Evolutionary conservation across 1,139 yeast genomes (phyloP).

Genomic region (Nematodospora anomalae): DNA sequence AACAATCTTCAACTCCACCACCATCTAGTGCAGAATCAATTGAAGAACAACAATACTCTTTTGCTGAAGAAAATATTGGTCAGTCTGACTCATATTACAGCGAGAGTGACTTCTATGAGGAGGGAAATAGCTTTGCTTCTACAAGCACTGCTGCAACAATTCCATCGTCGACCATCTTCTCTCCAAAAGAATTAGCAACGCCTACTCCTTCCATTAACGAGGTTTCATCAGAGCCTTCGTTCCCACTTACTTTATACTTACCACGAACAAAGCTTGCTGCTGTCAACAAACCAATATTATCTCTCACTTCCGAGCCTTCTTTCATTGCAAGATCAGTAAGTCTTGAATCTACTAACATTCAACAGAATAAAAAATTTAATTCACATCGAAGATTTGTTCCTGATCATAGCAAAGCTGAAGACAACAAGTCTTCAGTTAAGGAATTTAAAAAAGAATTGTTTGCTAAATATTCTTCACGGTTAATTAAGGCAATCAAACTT

Average conservation of each 20-base stretch:
- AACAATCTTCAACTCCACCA: neutral
- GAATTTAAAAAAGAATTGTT: slow-evolving; percentile 8
- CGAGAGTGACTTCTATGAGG: neutral
- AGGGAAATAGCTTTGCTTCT: neutral
- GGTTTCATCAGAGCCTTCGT: neutral
- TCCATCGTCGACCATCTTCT: neutral
- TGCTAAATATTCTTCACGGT: slow-evolving; percentile 8
- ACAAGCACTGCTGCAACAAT: neutral
- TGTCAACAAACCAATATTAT: neutral
- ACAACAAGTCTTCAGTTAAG: neutral
- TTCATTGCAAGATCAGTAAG: neutral
- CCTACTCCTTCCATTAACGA: neutral
- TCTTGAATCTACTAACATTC: neutral
- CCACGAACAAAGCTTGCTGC: neutral
- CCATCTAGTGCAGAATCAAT: neutral
- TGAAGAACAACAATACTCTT: neutral
- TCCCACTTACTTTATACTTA: slow-evolving; percentile 5
- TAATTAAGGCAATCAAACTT: slow-evolving; percentile 11
- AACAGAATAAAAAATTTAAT: neutral
- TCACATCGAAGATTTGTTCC: neutral
- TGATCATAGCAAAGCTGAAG: neutral
- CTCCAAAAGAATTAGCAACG: neutral
- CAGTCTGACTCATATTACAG: neutral
- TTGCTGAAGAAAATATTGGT: neutral
- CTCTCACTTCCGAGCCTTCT: neutral